These are phyloP conservation scores for Trichothecium roseum DNA, from an alignment of 2,329 filamentous ascomycete genomes.

Conservation along the genomic window DNA sequence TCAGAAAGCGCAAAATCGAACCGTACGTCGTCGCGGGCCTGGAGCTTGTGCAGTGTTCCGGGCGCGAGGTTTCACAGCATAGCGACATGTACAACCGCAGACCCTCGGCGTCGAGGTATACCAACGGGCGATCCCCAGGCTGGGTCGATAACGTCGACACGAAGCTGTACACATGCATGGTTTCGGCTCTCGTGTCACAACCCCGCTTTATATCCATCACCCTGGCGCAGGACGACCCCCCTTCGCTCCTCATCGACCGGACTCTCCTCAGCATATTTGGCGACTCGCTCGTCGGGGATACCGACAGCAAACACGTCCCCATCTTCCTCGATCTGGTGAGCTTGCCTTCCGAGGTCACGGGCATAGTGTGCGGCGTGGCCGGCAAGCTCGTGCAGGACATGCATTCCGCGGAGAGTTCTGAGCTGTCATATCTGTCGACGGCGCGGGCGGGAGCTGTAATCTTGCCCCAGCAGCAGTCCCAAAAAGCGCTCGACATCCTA, in stretches of 20 bases:
- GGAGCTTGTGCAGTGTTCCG: slow-evolving; percentile 74
- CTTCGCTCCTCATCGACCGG: slow-evolving; percentile 64
- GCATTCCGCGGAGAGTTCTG: slow-evolving; percentile 44
- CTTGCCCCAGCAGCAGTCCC: slow-evolving; percentile 62
- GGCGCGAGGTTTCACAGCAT: slow-evolving; percentile 37
- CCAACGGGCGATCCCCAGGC: slow-evolving; percentile 22
- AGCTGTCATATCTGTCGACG: slow-evolving; percentile 86
- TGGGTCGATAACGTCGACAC: slow-evolving; percentile 54
- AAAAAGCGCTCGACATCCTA: slow-evolving; percentile 64
- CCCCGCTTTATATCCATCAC: slow-evolving; percentile 67
- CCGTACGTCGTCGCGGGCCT: slow-evolving; percentile 61
- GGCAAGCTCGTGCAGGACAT: slow-evolving; percentile 70
- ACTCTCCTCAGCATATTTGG: slow-evolving; percentile 54
- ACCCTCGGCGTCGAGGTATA: background rate
- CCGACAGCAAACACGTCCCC: slow-evolving; percentile 63
- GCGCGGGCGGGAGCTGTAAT: slow-evolving; percentile 85
- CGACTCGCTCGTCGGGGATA: slow-evolving; percentile 66
- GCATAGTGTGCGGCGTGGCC: slow-evolving; percentile 90
- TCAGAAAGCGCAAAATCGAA: slow-evolving; percentile 66
- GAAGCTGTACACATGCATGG: slow-evolving; percentile 51
- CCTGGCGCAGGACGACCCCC: slow-evolving; percentile 61
- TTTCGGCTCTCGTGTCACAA: slow-evolving; percentile 48
- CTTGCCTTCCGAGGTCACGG: slow-evolving; percentile 78
- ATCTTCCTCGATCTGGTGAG: slow-evolving; percentile 79
- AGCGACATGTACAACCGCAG: slow-evolving; percentile 12